Conservation (phyloP, 23 red algal genomes). For the Gracilariopsis chorda region DNA sequence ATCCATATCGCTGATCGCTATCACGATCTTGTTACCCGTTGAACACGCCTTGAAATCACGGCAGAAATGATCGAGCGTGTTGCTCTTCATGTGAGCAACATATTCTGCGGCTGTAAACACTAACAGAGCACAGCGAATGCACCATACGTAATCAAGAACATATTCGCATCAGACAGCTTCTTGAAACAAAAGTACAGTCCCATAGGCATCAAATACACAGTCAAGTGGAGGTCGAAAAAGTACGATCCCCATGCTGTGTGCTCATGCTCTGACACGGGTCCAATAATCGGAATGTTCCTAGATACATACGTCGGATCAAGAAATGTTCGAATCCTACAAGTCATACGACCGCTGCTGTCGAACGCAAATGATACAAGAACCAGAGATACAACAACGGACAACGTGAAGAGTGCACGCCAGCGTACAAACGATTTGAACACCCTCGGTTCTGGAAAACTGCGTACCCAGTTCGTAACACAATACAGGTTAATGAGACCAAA, state of each 20-base stretch:
- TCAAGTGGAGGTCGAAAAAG: constrained; percentile 96
- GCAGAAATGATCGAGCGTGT: too few relatives aligned
- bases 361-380: constrained; percentile 45
- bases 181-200: constrained; percentile 97
- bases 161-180: constrained; percentile 70
- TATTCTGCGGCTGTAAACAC: constrained; percentile 79
- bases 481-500: constrained; percentile 91
- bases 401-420: constrained; percentile 39
- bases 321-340: constrained; percentile 85
- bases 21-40: too few relatives aligned
- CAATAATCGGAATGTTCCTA: constrained; percentile 96
- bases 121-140: constrained; percentile 88
- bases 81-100: too few relatives aligned
- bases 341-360: constrained; percentile 77
- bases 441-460: constrained; percentile 53
- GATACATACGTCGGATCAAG: constrained; percentile 99
- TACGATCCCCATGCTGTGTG: constrained; percentile 97
- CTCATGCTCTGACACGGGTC: constrained; percentile 97
- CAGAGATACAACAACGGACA: constrained; percentile 24
- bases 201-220: constrained; percentile 85
- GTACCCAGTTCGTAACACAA: constrained; percentile 76
- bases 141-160: constrained; percentile 92
- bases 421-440: constrained; percentile 74
- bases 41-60: too few relatives aligned
- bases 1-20: too few relatives aligned